Evolutionary conservation across 2,329 filamentous ascomycete genomes (phyloP).

Genomic region (Pseudogymnoascus sp.): DNA sequence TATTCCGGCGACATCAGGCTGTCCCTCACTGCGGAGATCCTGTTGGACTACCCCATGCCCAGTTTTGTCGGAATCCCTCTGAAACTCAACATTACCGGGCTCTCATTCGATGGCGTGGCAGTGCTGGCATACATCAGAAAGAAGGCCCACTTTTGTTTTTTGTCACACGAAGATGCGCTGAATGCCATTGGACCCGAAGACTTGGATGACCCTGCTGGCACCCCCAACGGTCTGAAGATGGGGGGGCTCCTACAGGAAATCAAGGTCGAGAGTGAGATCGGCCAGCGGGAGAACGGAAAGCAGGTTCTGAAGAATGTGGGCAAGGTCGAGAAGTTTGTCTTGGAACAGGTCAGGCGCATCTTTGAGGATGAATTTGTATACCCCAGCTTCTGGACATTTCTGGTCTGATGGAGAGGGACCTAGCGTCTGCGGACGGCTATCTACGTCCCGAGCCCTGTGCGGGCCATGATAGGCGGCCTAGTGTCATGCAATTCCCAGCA

Average conservation of each 20-base stretch:
- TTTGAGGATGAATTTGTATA: slow-evolving; percentile 99
- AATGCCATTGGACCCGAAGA: slow-evolving; percentile 47
- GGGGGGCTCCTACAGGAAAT: slow-evolving; percentile 86
- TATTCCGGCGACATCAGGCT: slow-evolving; percentile 84
- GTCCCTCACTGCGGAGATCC: slow-evolving; percentile 85
- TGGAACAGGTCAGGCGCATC: slow-evolving; percentile 92
- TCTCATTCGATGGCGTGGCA: slow-evolving; percentile 92
- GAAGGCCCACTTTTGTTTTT: slow-evolving; percentile 85
- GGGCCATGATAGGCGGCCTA: slow-evolving; percentile 6
- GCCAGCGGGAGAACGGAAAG: slow-evolving; percentile 80
- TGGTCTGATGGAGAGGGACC: slow-evolving; percentile 43
- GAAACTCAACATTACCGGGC: slow-evolving; percentile 86
- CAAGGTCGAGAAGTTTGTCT: slow-evolving; percentile 94
- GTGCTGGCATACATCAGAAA: slow-evolving; percentile 86
- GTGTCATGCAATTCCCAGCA: not conserved
- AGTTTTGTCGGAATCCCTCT: slow-evolving; percentile 95
- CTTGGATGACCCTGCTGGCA: slow-evolving; percentile 20
- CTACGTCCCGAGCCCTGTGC: not conserved
- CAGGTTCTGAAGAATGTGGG: slow-evolving; percentile 97
- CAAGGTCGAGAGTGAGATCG: slow-evolving; percentile 94
- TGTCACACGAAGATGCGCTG: slow-evolving; percentile 84
- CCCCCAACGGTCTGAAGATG: slow-evolving; percentile 35
- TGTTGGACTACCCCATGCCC: slow-evolving; percentile 97
- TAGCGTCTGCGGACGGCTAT: not conserved
- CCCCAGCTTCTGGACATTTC: slow-evolving; percentile 96